phyloP scores from a whole-genome alignment of 495 filamentous ascomycete genomes.

The Neurospora sp. region DNA sequence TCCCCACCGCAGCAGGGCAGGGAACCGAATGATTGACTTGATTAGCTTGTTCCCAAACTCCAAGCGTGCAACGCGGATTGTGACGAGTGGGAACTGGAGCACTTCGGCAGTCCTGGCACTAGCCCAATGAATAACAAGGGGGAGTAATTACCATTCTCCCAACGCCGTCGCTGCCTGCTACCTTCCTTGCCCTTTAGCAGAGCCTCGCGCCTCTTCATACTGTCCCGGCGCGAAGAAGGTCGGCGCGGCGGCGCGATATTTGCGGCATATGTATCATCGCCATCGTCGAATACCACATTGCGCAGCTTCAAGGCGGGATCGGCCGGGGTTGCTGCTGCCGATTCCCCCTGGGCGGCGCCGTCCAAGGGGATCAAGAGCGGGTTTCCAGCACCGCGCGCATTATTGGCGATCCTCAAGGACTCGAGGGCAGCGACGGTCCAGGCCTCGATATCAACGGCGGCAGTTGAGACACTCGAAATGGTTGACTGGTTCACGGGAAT shows the following conservation, averaged over 20 bases:
- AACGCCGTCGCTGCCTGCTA: constrained; percentile 74
- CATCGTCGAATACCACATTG: constrained; percentile 5
- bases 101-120: not conserved
- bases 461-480: constrained; percentile 22
- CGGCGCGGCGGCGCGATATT: constrained; percentile 24
- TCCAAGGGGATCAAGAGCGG: constrained; percentile 41
- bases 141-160: constrained; percentile 75
- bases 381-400: constrained; percentile 31
- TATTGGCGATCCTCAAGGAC: constrained; percentile 37
- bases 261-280: constrained; percentile 4
- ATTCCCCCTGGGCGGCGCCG: constrained; percentile 6
- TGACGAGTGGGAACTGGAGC: not conserved
- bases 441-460: constrained; percentile 35
- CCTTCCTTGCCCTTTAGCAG: constrained; percentile 88
- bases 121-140: not conserved
- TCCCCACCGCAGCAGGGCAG: not conserved
- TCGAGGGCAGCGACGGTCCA: constrained; percentile 41
- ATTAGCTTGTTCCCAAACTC: not conserved
- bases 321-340: not conserved
- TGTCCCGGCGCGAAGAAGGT: constrained; percentile 33
- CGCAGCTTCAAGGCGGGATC: constrained; percentile 14
- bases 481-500: constrained; percentile 16
- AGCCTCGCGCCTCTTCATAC: constrained; percentile 50
- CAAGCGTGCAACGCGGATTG: not conserved
- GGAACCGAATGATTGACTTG: not conserved